Conservation (phyloP, 306 rosid species). For the Delonix regia region DNA sequence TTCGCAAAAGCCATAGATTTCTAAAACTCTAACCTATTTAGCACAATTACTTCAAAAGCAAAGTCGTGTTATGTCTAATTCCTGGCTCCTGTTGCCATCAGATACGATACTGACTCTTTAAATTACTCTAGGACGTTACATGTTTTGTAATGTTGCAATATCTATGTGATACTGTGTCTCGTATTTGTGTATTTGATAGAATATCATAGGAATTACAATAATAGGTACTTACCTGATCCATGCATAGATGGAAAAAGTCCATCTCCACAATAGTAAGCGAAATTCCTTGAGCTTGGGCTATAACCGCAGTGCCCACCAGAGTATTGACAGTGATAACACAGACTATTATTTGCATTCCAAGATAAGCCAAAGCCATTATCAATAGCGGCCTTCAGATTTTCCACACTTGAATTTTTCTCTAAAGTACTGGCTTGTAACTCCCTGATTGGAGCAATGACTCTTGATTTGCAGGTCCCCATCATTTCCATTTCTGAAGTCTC, state of each 20-base stretch:
- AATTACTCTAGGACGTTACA: neutral
- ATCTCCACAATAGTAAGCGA: conserved; percentile 55
- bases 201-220: neutral
- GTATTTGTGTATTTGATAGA: neutral
- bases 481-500: neutral
- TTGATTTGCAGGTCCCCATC: conserved; percentile 31
- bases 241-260: conserved; percentile 46
- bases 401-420: neutral
- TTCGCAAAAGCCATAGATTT: neutral
- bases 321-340: conserved; percentile 46
- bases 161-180: neutral
- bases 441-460: conserved; percentile 37
- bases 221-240: conserved; percentile 42
- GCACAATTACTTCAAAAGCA: neutral
- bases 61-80: neutral
- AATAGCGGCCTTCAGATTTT: conserved; percentile 38
- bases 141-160: neutral
- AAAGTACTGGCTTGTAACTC: conserved; percentile 28
- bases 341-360: conserved; percentile 51
- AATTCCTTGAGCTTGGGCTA: conserved; percentile 30
- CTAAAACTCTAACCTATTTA: neutral
- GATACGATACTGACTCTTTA: neutral
- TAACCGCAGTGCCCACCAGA: conserved; percentile 61
- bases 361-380: conserved; percentile 49
- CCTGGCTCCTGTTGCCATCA: too few relatives aligned